Evolutionary conservation across 2,329 filamentous ascomycete species (phyloP).

Genomic region (Phaeosphaeria sp.): DNA sequence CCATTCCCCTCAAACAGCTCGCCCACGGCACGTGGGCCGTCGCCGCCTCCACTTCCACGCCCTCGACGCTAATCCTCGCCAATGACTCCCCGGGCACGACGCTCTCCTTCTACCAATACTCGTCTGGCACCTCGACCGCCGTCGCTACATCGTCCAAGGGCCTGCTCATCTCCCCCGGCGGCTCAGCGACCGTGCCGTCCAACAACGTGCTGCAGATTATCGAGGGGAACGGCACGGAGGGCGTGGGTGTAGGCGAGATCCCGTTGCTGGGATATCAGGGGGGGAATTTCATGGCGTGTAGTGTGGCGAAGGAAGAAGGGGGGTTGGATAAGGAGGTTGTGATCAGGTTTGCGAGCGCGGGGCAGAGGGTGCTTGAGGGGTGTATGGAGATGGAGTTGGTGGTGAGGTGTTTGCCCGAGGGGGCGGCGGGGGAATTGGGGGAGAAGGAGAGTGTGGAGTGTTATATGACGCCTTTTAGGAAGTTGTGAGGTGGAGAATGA

Average conservation of each 20-base stretch:
- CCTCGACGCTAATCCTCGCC: not conserved
- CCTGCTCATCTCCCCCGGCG: not conserved
- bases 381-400: not conserved
- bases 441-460: not conserved
- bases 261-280: not conserved
- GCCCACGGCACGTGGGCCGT: not conserved
- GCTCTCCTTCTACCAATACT: not conserved
- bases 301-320: too few species aligned
- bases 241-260: not conserved
- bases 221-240: not conserved
- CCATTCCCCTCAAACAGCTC: not conserved
- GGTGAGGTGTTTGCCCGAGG: not conserved
- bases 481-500: not conserved
- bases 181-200: not conserved
- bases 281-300: not conserved
- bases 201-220: not conserved
- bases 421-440: not conserved
- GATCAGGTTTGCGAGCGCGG: not conserved
- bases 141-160: not conserved
- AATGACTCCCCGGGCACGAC: not conserved
- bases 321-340: not conserved
- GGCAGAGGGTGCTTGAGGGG: not conserved
- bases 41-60: not conserved
- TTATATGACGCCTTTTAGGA: not conserved
- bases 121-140: not conserved